Conservation (phyloP, 2,329 filamentous ascomycete genomes). For the Exophiala alcalophila region DNA sequence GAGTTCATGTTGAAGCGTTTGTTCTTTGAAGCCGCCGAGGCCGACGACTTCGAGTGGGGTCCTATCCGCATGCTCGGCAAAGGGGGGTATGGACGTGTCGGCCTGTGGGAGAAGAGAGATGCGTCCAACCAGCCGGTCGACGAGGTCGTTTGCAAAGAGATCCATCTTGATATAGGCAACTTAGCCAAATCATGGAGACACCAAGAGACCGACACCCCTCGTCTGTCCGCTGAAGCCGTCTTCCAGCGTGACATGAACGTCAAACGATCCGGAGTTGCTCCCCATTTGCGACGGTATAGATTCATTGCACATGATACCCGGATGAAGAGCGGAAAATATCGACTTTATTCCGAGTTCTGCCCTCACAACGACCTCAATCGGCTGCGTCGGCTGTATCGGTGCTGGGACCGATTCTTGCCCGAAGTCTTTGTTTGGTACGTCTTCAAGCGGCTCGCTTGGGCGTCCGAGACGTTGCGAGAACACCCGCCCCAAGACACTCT, state of each 20-base stretch:
- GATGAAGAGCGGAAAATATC: conserved; percentile 4
- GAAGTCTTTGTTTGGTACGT: conserved; percentile 29
- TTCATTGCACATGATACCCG: conserved; percentile 4
- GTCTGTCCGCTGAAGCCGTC: conserved; percentile 14
- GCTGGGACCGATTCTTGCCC: conserved; percentile 23
- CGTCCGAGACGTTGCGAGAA: conserved; percentile 17
- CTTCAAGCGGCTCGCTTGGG: conserved; percentile 21
- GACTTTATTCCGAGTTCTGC: conserved; percentile 26
- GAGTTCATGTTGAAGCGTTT: conserved; percentile 8
- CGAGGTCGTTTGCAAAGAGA: conserved; percentile 22
- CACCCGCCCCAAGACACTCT: conserved; percentile 5
- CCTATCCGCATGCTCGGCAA: conserved; percentile 19
- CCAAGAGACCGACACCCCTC: too few species aligned
- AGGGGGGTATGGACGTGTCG: conserved; percentile 21
- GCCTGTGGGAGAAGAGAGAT: conserved; percentile 23
- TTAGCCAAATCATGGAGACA: too few species aligned
- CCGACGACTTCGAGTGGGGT: conserved; percentile 19
- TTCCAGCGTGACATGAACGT: conserved; percentile 18
- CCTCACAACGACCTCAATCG: conserved; percentile 17
- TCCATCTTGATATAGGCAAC: not conserved
- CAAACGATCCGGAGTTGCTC: conserved; percentile 9
- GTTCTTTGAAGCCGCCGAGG: conserved; percentile 2
- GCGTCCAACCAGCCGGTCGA: conserved; percentile 15
- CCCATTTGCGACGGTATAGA: conserved; percentile 23
- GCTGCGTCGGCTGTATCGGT: conserved; percentile 17